Percentiles rank a stretch among this genome's conserved stretches.
Conservation (phyloP, 2,329 filamentous ascomycete species). For the Aspergillus udagawae region DNA sequence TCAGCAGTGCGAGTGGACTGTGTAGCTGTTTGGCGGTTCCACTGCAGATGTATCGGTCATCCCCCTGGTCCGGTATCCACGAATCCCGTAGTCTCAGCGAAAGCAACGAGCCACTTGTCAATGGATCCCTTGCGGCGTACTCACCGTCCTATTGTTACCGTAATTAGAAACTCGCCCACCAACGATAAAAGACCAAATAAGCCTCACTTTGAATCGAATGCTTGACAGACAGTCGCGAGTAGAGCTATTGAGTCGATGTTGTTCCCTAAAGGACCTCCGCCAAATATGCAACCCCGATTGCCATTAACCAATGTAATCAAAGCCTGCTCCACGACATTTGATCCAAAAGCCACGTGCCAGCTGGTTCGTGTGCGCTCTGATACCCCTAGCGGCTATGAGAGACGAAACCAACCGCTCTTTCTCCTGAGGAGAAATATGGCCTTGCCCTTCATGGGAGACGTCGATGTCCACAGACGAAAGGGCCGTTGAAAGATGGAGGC, state of each 20-base stretch:
- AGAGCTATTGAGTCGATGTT: background rate
- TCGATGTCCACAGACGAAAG: slow-evolving; percentile 28
- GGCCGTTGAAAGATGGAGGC: slow-evolving; percentile 33
- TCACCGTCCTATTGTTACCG: background rate
- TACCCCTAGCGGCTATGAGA: slow-evolving; percentile 36
- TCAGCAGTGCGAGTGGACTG: background rate
- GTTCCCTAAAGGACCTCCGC: background rate
- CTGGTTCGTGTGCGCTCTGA: slow-evolving; percentile 33
- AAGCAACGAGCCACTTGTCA: background rate
- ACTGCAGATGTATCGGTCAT: background rate
- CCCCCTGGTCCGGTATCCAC: background rate
- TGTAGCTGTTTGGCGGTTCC: background rate
- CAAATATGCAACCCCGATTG: slow-evolving; percentile 3
- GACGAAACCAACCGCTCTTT: slow-evolving; percentile 40
- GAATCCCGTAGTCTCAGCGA: background rate
- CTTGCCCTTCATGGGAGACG: slow-evolving; percentile 17
- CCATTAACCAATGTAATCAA: slow-evolving; percentile 34
- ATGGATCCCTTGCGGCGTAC: background rate
- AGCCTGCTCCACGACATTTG: slow-evolving; percentile 40
- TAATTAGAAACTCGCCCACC: background rate
- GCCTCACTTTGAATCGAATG: slow-evolving; percentile 12
- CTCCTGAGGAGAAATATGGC: slow-evolving; percentile 28
- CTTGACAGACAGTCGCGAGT: background rate
- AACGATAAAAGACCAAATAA: background rate
- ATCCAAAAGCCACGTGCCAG: slow-evolving; percentile 43